Base-by-base conservation (phyloP, 108 stramenopile species). In the Skeletonema grethae region DNA sequence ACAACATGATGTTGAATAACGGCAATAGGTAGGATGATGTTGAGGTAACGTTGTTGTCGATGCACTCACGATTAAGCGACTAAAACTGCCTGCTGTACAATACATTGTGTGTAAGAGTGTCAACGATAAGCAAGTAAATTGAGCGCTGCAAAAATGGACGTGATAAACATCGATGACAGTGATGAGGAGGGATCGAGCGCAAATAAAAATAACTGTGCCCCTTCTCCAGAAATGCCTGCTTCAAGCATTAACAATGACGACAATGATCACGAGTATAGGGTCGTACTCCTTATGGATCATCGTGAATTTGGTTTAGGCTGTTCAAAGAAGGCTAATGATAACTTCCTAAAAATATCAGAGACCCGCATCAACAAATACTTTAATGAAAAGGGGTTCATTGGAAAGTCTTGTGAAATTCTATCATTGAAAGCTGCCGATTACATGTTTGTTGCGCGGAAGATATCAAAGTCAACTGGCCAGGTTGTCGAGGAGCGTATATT, bases 351-450 rank as follows among this genome's bases (percentile, higher is more conserved):
- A 30, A 43, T 24, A 1, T 29, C 67, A 0, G 70, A 71, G 30
- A 28, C 12, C 13, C 31, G 30, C 30, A 67, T 78, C 48, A 78
- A 78, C 36, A 34, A 48, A 9, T 61, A 68, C 32, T 34, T 34
- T 4, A 34, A 5, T 34, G 32, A 34, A 7, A 34, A 4, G 7
- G 10, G 36, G 16, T 64, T 76, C 45, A 60, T 46, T 16, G 70
- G 60, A 4, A 41, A 28, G 2, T 12, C 34, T 13, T 36, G 66
- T n/a, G 79, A 80, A 60, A 64, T 70, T 5, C 20, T 57, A 4
- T 64, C 79, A 16, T 61, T 80, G 45, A 48, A 61, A 15, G 69
- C 75, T 2, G 79, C 74, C 4, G 79, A 80, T 18, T 80, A 80
- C 53, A 61, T 76, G 69, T 80, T 76, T 28, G 74, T 80, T 28